Conservation (phyloP, 345 rosid species). For the Xanthoceras sorbifolium region DNA sequence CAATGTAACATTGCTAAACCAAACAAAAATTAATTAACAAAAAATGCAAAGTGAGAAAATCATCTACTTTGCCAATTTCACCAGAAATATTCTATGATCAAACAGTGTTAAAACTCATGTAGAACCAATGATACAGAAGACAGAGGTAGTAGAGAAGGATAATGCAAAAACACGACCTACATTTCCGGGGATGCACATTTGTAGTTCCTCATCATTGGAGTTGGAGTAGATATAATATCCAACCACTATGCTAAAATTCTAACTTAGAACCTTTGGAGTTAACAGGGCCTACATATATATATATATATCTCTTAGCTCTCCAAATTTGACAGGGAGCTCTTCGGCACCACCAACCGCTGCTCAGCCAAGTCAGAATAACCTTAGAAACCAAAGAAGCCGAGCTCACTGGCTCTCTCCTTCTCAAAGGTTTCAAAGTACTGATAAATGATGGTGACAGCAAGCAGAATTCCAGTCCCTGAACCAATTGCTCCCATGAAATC, state of each 20-base stretch:
- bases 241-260: conserved; percentile 13
- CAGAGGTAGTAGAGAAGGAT: not conserved
- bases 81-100: not conserved
- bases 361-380: not conserved
- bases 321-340: conserved; percentile 19
- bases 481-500: conserved; percentile 96
- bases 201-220: not conserved
- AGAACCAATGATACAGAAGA: not conserved
- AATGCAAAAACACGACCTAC: not conserved
- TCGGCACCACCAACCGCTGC: conserved; percentile 7
- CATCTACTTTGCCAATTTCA: not conserved
- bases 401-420: conserved; percentile 87
- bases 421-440: conserved; percentile 90
- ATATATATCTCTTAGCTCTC: conserved; percentile 22
- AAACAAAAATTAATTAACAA: not conserved
- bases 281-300: conserved; percentile 17
- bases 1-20: not conserved
- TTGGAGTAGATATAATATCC: not conserved
- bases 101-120: not conserved
- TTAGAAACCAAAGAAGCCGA: conserved; percentile 84
- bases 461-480: conserved; percentile 79
- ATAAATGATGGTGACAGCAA: conserved; percentile 83
- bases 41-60: not conserved
- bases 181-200: not conserved
- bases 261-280: conserved; percentile 18